Evolutionary conservation across 2,329 filamentous ascomycete species (phyloP), one percentile per base, ranked within the genome.

Genomic region (Lizonia empirigonia): DNA sequence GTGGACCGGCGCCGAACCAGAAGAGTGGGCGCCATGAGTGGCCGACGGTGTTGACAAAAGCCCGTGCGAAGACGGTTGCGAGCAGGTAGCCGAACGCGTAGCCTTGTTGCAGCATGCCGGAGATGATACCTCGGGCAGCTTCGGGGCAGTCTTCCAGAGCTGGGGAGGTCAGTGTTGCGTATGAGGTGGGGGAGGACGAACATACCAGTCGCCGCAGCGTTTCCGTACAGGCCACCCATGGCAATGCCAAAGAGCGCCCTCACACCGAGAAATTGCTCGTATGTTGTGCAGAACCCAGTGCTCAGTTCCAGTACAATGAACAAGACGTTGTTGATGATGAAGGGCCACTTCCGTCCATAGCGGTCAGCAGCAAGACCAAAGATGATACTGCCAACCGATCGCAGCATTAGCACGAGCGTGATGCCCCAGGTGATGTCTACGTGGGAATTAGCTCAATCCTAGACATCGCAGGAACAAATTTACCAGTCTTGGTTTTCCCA

Each of bases 1-100:
- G 91, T 0, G 90, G 89, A 29, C 86, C 83, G 5, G 91, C 90
- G 10, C 87, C 91, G 71, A 96, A 96, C 91, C 91, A 96, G 78
- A 86, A 96, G 0, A 96, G 78, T 0, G 91, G 90, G 7, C 91
- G 81, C 91, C 91, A 96, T 44, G 82, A 85, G 67, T 95, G 87
- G 1, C 84, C 72, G 0, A 90, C 93, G 1, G 90, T 94, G 71
- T 89, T 77, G 40, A 92, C 84, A 6, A 94, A 80, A 4, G 80
- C 90, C 33, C 77, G 69, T 0, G 73, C 76, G 62, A 84, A 83
- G 8, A 81, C 80, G 1, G 80, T 80, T 0, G 81, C 83, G 1
- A 86, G 76, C n/a, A 86, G 74, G 65, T 86, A 86, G 2, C 84
- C 84, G 63, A 86, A 85, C 0, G 83, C 83, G 59, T 86, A 86